Conservation (phyloP, 495 filamentous ascomycete genomes). For the Penicillium manginii region DNA sequence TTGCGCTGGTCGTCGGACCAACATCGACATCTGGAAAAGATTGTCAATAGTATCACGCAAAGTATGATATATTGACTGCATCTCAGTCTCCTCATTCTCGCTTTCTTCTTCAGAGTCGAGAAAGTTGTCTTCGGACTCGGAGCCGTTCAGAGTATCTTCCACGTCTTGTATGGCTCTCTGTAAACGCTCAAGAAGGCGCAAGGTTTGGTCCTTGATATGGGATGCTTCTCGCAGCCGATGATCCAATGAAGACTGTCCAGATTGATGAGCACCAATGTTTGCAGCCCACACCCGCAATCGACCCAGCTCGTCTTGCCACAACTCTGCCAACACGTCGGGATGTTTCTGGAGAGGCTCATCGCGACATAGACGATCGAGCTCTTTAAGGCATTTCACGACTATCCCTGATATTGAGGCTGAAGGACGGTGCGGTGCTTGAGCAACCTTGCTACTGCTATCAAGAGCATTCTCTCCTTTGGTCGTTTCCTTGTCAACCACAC, state of each 20-base stretch:
- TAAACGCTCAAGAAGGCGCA: conserved; percentile 36
- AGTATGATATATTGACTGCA: too few species aligned
- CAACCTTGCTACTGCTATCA: too few species aligned
- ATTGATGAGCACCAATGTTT: conserved; percentile 50
- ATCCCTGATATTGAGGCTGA: too few species aligned
- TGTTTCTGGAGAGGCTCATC: too few species aligned
- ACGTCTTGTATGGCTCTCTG: not conserved
- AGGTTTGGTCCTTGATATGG: conserved; percentile 39
- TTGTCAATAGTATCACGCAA: too few species aligned
- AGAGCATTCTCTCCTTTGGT: too few species aligned
- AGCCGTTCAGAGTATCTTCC: not conserved
- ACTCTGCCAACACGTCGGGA: too few species aligned
- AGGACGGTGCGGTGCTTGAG: too few species aligned
- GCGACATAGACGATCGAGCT: too few species aligned
- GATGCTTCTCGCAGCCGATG: conserved; percentile 50
- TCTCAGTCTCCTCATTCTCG: not conserved
- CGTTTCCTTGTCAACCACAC: too few species aligned
- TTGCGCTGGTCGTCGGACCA: not conserved
- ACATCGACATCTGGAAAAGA: too few species aligned
- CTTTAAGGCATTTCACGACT: too few species aligned
- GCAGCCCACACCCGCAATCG: conserved; percentile 49
- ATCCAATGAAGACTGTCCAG: conserved; percentile 45
- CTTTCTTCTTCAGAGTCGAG: not conserved
- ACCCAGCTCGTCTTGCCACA: conserved; percentile 38
- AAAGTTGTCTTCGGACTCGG: not conserved